phyloP scores from a whole-genome alignment of 2,329 filamentous ascomycete genomes.

The Ophiosphaerella korrae region DNA sequence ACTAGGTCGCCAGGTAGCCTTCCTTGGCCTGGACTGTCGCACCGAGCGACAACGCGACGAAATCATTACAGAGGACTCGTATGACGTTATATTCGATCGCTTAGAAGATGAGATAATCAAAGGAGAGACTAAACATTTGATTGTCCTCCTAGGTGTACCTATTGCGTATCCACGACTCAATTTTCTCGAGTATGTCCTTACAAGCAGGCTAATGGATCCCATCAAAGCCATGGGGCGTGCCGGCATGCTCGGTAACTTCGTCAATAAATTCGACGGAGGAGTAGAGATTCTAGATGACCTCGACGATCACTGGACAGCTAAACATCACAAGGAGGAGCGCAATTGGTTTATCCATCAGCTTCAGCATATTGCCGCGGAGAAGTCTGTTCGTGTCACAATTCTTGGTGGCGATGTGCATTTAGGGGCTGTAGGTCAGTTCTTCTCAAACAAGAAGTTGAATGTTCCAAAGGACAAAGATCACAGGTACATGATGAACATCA shows the following conservation, averaged over 20 bases:
- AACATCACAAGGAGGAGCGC: conserved; percentile 89
- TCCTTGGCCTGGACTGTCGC: conserved; percentile 87
- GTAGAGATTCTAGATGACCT: conserved; percentile 90
- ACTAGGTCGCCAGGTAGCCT: conserved; percentile 76
- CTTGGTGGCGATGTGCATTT: conserved; percentile 94
- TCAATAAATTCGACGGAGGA: conserved; percentile 90
- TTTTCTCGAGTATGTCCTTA: conserved; percentile 72
- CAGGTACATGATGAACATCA: conserved; percentile 94
- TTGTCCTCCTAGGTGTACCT: conserved; percentile 80
- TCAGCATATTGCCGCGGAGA: conserved; percentile 90
- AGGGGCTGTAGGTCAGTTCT: conserved; percentile 91
- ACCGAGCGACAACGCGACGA: conserved; percentile 87
- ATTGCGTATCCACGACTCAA: conserved; percentile 56
- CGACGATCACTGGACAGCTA: conserved; percentile 97
- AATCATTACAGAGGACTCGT: conserved; percentile 78
- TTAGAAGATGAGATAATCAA: conserved; percentile 80
- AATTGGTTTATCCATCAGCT: conserved; percentile 86
- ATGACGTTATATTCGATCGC: conserved; percentile 84
- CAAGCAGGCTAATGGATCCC: conserved; percentile 83
- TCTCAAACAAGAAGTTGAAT: conserved; percentile 76
- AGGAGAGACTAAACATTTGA: conserved; percentile 85
- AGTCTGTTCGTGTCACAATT: conserved; percentile 89
- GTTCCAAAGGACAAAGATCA: conserved; percentile 89
- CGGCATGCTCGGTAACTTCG: conserved; percentile 76
- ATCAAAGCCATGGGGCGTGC: conserved; percentile 85